A percentile compares a stretch with the other conserved stretches of the same genome.
Evolutionary conservation across 2,329 filamentous ascomycete genomes (phyloP).

Genomic region (Calonectria pseudoreteaudii): DNA sequence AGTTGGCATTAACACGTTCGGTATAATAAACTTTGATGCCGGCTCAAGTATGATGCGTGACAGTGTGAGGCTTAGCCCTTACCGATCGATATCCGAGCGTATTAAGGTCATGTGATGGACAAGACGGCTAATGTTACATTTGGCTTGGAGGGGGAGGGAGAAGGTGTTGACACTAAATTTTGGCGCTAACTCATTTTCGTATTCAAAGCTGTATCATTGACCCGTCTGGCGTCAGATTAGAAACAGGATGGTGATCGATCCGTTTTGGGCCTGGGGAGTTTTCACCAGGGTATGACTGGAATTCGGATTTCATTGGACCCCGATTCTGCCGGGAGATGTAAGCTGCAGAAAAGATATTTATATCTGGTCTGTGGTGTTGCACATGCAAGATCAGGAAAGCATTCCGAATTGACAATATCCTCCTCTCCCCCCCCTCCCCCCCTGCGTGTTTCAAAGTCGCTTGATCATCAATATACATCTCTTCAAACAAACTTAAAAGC

Average conservation of each 20-base stretch:
- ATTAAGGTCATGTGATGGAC: not conserved
- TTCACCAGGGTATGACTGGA: not conserved
- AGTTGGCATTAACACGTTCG: not conserved
- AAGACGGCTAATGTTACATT: not conserved
- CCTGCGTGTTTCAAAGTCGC: not conserved
- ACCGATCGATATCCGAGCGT: not conserved
- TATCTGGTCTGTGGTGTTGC: not conserved
- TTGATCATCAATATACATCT: not conserved
- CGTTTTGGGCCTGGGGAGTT: not conserved
- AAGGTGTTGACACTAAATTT: not conserved
- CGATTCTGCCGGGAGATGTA: not conserved
- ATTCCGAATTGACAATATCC: not conserved
- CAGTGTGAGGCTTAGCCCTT: not conserved
- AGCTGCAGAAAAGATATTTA: not conserved
- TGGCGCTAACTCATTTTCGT: conserved; percentile 38
- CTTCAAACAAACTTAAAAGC: not conserved
- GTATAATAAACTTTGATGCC: not conserved
- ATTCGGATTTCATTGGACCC: not conserved
- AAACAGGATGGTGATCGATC: not conserved
- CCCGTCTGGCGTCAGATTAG: not conserved
- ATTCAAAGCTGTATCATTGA: conserved; percentile 25
- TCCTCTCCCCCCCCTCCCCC: too few relatives aligned
- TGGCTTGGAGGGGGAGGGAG: not conserved
- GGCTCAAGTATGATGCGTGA: not conserved
- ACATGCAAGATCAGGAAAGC: not conserved